These are phyloP conservation scores for Amniculicola lignicola DNA, from an alignment of 495 filamentous ascomycete genomes.

Conservation along the genomic window DNA sequence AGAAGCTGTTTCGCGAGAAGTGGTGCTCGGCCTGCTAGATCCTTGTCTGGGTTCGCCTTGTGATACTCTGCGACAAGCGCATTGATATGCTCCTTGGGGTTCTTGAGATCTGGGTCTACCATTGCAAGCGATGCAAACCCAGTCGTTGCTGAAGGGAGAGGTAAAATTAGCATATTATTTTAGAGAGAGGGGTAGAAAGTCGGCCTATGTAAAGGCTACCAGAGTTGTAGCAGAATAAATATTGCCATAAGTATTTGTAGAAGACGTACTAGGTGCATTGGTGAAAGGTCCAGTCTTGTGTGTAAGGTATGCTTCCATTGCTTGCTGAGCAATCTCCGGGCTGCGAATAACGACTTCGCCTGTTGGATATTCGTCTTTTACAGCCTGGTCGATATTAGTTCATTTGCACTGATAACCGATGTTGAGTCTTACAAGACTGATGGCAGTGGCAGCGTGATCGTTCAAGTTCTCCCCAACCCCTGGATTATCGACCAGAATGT, in stretches of 20 bases:
- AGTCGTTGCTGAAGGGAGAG: no score
- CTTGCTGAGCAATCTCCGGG: slow-evolving; percentile 19
- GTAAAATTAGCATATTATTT: no score
- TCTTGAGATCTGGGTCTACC: slow-evolving; percentile 9
- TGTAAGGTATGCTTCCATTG: slow-evolving; percentile 19
- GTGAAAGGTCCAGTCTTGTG: slow-evolving; percentile 29
- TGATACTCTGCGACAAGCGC: slow-evolving; percentile 12
- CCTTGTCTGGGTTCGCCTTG: slow-evolving; percentile 9
- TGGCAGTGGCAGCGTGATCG: slow-evolving; percentile 22
- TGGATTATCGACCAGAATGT: slow-evolving; percentile 18
- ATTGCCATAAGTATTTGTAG: no score
- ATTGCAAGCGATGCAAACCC: slow-evolving; percentile 16
- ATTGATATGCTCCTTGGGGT: slow-evolving; percentile 18
- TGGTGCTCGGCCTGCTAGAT: slow-evolving; percentile 16
- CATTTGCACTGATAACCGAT: neutral
- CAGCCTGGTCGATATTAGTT: neutral
- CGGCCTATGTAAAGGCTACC: no score
- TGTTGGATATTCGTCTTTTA: slow-evolving; percentile 30
- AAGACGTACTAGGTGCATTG: slow-evolving; percentile 20
- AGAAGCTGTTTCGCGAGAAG: slow-evolving; percentile 14
- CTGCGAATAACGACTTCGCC: slow-evolving; percentile 22
- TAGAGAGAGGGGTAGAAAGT: no score
- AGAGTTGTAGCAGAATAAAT: no score
- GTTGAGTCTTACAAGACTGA: neutral
- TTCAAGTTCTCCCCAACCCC: slow-evolving; percentile 32